Evolutionary conservation across 2,329 filamentous ascomycete genomes (phyloP), one percentile per base, ranked within the genome.

Genomic region (Apiospora sp.): DNA sequence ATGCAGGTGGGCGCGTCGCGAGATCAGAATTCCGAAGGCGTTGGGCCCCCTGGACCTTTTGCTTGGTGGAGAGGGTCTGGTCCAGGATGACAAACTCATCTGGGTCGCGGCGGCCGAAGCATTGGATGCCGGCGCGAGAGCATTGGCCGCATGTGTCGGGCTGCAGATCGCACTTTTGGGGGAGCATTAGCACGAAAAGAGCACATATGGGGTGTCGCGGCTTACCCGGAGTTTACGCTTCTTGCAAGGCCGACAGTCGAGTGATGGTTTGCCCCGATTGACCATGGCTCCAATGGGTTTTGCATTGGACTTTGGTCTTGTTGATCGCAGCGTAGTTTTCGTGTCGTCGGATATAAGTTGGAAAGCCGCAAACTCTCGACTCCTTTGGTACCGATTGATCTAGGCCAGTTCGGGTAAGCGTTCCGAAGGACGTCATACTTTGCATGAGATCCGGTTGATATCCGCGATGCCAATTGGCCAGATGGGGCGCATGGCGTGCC

Each of bases 101-200:
- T 8, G 75, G 73, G 13, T 78, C 74, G 4, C 77, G 77, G 48
- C 79, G 79, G 27, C 78, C 78, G 46, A 73, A 73, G n/a, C 78
- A 80, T 13, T 67, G 13, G n/a, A 80, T 70, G 12, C 61, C 71
- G 6, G 77, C 78, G 22, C 78, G 73, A 4, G 69, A 43, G 64
- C 78, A 79, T 68, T 79, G 78, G 24, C 78, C 78, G 43, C 78
- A 79, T 46, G 73, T 71, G 54, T 69, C 68, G 4, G 41, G 54
- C 27, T 71, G 71, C 0, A 78, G 72, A 69, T 78, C 77, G 22
- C 77, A 78, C 77, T 78, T 67, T 27, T 27, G 24, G 6, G 16
- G 3, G 24, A 0, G 24, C 69, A 27, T 41, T 24, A 27, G 22
- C 48, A 69, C 3, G 27, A 27, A 6, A 46, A 24, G 7, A 16